Base-by-base conservation (phyloP, 352 stramenopile genomes). In the Phytopythium chamaehyphon region DNA sequence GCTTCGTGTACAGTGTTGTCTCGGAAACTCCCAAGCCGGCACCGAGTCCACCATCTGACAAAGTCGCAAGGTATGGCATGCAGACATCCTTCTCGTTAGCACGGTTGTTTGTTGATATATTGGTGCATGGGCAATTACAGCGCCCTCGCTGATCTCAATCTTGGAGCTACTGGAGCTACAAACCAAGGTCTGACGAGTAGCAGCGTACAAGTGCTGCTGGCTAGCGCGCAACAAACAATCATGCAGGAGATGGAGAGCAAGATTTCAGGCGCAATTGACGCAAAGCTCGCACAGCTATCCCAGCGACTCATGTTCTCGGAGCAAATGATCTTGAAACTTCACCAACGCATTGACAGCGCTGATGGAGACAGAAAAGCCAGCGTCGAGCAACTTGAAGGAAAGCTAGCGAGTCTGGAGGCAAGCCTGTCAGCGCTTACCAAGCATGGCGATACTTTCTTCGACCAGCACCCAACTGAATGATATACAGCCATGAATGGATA, bases 221-320 rank as follows among this genome's bases (percentile, higher is more conserved):
- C 61, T 35, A 62, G 55, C 23, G 73, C 90, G 16, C 80, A 90
- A 43, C 72, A 87, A 57, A 79, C 62, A 16, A 51, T 91, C 42
- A 68, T 89, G 64, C 64, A 57, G 2, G 65, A 91, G 24, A 70
- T 91, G 49, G 78, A 91, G 55, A 64, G 58, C 21, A 90, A 88
- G 46, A 86, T 91, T 61, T 54, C 61, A 11, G 66, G 43, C 0
- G 74, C 64, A 1, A 55, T 93, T 3, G 74, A 93, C 46, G 71
- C 66, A 3, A 90, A 90, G 42, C 48, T 91, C 7, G 51, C 69
- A 1, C 54, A 56, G 16, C 47, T 93, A 14, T 73, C 72, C 3
- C 68, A 88, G 48, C 67, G 80, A 6, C 55, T 93, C 6, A 51
- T 67, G 21, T 74, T 79, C 40, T 83, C 83, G 12, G 83, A 93